phyloP scores from a whole-genome alignment of 768 basidiomycete genomes.

The Hirschioporus abietinus region DNA sequence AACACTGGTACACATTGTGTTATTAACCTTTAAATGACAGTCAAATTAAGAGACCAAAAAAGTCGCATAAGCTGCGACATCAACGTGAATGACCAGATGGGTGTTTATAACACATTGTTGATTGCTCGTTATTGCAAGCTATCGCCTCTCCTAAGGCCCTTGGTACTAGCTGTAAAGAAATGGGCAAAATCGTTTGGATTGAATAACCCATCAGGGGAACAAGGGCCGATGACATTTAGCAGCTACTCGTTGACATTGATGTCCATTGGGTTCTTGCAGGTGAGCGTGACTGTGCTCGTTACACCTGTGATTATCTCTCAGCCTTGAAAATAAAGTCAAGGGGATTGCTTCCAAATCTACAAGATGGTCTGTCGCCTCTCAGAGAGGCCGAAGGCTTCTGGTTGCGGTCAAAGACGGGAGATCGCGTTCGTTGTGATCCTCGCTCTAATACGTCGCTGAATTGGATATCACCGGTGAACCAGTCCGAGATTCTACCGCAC shows the following conservation, averaged over 20 bases:
- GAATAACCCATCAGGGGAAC: constrained; percentile 35
- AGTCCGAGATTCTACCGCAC: constrained; percentile 13
- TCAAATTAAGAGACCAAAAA: constrained; percentile 43
- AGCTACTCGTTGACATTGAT: constrained; percentile 60
- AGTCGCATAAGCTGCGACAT: constrained; percentile 45
- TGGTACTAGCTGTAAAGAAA: constrained; percentile 45
- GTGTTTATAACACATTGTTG: constrained; percentile 44
- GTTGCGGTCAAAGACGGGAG: constrained; percentile 19
- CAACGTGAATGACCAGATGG: constrained; percentile 60
- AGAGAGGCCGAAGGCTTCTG: constrained; percentile 25
- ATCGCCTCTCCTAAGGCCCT: constrained; percentile 35
- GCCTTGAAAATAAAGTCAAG: constrained; percentile 28
- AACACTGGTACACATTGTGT: constrained; percentile 6
- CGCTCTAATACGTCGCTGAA: constrained; percentile 13
- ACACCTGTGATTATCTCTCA: neutral
- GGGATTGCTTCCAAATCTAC: constrained; percentile 47
- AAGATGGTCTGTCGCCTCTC: constrained; percentile 27
- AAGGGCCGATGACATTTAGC: constrained; percentile 39
- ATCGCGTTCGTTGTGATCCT: constrained; percentile 15
- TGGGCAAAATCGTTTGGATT: constrained; percentile 55
- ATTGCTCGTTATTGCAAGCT: constrained; percentile 46
- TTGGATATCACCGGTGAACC: constrained; percentile 12
- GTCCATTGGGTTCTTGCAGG: constrained; percentile 57
- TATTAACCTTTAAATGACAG: constrained; percentile 26
- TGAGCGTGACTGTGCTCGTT: constrained; percentile 18